A percentile compares a stretch with the other conserved stretches of the same genome.
These are phyloP conservation scores for Amanita polypyramis DNA, from an alignment of 768 basidiomycete species.

Conservation along the genomic window DNA sequence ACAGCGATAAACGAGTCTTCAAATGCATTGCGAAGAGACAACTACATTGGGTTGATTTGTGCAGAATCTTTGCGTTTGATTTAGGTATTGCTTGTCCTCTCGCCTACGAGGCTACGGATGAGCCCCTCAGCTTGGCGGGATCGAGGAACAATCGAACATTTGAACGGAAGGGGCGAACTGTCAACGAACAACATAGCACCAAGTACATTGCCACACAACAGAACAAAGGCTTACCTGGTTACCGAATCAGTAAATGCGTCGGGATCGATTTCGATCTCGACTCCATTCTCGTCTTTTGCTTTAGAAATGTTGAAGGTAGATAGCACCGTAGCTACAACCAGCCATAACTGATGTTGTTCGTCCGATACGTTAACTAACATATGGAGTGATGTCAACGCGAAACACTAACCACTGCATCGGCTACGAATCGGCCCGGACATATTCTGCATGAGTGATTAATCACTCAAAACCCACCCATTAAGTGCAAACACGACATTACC, in stretches of 20 bases:
- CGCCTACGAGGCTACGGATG: background rate
- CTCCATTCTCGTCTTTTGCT: background rate
- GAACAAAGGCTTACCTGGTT: background rate
- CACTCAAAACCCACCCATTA: background rate
- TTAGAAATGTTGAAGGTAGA: background rate
- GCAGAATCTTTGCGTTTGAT: too few species aligned
- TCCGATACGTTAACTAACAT: too few species aligned
- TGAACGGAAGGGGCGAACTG: too few species aligned
- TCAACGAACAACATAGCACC: background rate
- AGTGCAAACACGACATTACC: constrained; percentile 11
- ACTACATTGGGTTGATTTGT: too few species aligned
- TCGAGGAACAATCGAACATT: too few species aligned
- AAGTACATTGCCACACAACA: background rate
- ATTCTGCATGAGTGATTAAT: constrained; percentile 5
- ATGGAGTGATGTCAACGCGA: background rate
- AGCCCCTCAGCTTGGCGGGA: background rate
- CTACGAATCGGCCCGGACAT: constrained; percentile 18
- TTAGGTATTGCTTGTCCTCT: too few species aligned
- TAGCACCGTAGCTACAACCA: background rate
- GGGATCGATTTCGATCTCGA: background rate
- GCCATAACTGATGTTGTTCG: background rate
- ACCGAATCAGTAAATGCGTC: background rate
- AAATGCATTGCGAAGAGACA: too few species aligned
- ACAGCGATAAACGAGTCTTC: too few species aligned
- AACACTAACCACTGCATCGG: constrained; percentile 11